Conservation (phyloP, 2,329 filamentous ascomycete species). For the Rhytidhysteron rufulum region DNA sequence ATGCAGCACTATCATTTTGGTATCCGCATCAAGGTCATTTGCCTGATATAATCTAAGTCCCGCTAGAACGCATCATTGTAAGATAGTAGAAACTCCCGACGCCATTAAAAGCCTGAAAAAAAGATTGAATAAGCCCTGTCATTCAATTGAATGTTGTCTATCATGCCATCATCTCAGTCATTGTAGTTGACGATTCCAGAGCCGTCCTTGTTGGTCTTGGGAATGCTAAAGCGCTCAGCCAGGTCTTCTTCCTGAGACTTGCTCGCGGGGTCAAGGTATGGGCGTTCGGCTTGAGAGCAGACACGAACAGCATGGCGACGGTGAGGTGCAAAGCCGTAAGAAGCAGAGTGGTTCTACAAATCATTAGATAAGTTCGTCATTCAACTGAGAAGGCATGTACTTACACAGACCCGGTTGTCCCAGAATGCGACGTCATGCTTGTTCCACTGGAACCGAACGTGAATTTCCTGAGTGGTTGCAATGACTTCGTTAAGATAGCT, state of each 20-base stretch:
- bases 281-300: slow-evolving; percentile 45
- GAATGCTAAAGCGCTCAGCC: slow-evolving; percentile 45
- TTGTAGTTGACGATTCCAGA: slow-evolving; percentile 56
- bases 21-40: slow-evolving; percentile 2
- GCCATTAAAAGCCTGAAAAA: neutral
- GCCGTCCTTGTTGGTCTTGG: slow-evolving; percentile 54
- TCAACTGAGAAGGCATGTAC: too few relatives aligned
- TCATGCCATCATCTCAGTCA: slow-evolving; percentile 30
- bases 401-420: slow-evolving; percentile 59
- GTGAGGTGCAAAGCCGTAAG: slow-evolving; percentile 56
- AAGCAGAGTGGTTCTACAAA: slow-evolving; percentile 49
- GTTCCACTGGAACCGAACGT: slow-evolving; percentile 64
- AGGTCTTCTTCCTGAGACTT: slow-evolving; percentile 55
- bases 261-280: slow-evolving; percentile 42
- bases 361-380: slow-evolving; percentile 3
- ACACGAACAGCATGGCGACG: slow-evolving; percentile 53
- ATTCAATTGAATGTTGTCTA: neutral
- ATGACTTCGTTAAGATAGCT: slow-evolving; percentile 53
- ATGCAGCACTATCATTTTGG: too few relatives aligned
- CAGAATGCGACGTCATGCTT: slow-evolving; percentile 64
- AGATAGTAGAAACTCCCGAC: neutral
- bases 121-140: neutral
- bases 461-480: slow-evolving; percentile 61
- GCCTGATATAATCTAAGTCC: too few relatives aligned
- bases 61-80: slow-evolving; percentile 3